phyloP scores from a whole-genome alignment of 208 protist genomes.

The Porcisia hertigi region DNA sequence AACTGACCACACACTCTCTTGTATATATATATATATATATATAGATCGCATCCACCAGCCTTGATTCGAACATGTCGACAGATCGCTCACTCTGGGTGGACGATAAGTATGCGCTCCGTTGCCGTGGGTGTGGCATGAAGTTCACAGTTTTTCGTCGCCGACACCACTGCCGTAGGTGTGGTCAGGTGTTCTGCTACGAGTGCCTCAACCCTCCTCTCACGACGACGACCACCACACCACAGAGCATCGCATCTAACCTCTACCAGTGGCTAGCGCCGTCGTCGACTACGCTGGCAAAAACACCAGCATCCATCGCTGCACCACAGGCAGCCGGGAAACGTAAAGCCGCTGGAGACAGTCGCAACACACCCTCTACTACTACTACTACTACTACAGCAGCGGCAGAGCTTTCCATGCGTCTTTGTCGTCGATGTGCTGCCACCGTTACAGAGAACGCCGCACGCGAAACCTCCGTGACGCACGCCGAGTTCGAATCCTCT shows the following conservation, averaged over 20 bases:
- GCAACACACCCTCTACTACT: background rate
- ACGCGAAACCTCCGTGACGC: conserved; percentile 14
- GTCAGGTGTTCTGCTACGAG: conserved; percentile 77
- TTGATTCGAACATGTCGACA: conserved; percentile 5
- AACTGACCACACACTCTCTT: too few relatives aligned
- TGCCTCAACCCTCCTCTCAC: conserved; percentile 44
- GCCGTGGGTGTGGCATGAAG: conserved; percentile 50
- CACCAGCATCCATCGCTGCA: background rate
- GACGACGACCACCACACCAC: conserved; percentile 3
- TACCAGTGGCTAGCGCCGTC: conserved; percentile 24
- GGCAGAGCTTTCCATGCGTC: conserved; percentile 21
- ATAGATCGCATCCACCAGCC: too few relatives aligned
- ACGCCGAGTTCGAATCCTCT: conserved; percentile 16
- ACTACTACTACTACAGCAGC: background rate
- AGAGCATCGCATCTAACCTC: conserved; percentile 17
- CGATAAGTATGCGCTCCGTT: conserved; percentile 70
- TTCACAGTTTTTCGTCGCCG: conserved; percentile 70
- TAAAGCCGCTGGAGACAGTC: background rate
- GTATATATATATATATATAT: too few relatives aligned
- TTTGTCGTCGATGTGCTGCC: conserved; percentile 43
- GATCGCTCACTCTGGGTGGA: conserved; percentile 77
- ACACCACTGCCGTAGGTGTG: conserved; percentile 84
- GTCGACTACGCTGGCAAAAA: conserved; percentile 7
- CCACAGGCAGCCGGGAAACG: background rate
- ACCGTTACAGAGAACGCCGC: conserved; percentile 26